Base-by-base conservation (phyloP, 2,329 filamentous ascomycete genomes). In the Fusarium pilosicola region DNA sequence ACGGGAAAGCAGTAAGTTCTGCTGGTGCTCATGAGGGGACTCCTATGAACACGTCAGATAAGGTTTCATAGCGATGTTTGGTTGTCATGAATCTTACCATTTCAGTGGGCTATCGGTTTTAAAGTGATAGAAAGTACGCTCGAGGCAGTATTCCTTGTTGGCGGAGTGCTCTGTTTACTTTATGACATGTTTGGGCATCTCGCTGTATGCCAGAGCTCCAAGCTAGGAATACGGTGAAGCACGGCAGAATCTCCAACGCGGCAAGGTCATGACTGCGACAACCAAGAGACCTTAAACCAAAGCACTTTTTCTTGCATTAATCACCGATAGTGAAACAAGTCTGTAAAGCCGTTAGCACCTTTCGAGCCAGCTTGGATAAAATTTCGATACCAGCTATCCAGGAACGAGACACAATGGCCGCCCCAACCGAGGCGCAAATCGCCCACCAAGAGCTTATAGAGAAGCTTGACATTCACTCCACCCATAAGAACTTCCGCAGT, bases 11-110 rank as follows among this genome's bases (percentile, higher is more conserved):
- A 99, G 88, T 60, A 97, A 88, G 79, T 93, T 97, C 87, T 99
- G 96, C 86, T 98, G 96, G 78, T 98, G 95, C 82, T 98, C 96
- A 81, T 99, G 96, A 44, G 96, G 96, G 79, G 94, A 97, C 83
- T 99, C 96, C 96, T 92, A 58, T 6, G 28, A 6, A 36, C 7
- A 26, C 18, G 44, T 64, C 57, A 68, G 58, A 44, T 5, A 18
- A 5, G 18, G 13, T 7, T 28, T 22, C 13, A 26, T 7, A 32
- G 6, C 17, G 11, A 12, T 13, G 14, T 22, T 7, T 26, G 18
- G 13, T 17, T 2, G 7, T 13, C 22, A 4, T n/a, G 17, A 44
- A 8, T 39, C 39, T 24, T 57, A 76, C 74, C 74, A 76, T 76
- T 55, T 64, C 51, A 15, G 26, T 28, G 42, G 26, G 18, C 48